Base-by-base conservation (phyloP, 2,329 filamentous ascomycete genomes). In the Penicillium griseofulvum region DNA sequence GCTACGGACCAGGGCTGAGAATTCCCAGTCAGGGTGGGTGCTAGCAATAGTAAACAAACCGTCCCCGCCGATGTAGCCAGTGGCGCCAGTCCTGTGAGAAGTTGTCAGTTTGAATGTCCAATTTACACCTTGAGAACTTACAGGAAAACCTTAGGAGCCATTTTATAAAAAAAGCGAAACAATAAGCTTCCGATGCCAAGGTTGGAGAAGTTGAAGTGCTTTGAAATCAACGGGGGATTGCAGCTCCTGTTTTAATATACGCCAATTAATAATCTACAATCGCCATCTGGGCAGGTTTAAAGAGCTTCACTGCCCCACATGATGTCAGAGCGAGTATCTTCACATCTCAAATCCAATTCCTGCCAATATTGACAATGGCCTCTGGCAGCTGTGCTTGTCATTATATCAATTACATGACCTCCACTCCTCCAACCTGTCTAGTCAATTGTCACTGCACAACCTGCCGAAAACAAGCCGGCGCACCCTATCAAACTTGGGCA, bases 41-140 rank as follows among this genome's bases (percentile, higher is more conserved):
- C 76, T 69, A 38, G 68, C 66, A 34, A 83, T 62, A 5, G 71
- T 70, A 56, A 77, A 76, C n/a, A 83, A 71, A 37, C 76, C 73
- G 48, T 81, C 79, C 31, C 81, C 81, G 6, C 80, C 80, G 45
- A 83, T 81, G 62, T 82, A 83, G 31, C 80, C 80, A 16, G 80
- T 81, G 5, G 68, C 74, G 19, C 80, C 80, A 33, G 79, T 81
- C 14, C 80, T 81, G 48, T 41, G n/a, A 10, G 19, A 19, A 19
- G 5, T 17, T 34, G 39, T 62, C 6, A 70, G 70, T 50, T 17
- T 2, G 10, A n/a, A n/a, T 36, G 12, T 22, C 28, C 2, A 8
- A 16, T 17, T 28, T 45, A 28, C 68, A 68, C 11, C 29, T 38
- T 16, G 28, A 22, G 53, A 10, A 67, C 67, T 55, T 61, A 73